A percentile compares a stretch with the other conserved stretches of the same genome.
These are phyloP conservation scores for Aspergillus aculeatinus DNA, from an alignment of 2,329 filamentous ascomycete genomes.

Conservation along the genomic window DNA sequence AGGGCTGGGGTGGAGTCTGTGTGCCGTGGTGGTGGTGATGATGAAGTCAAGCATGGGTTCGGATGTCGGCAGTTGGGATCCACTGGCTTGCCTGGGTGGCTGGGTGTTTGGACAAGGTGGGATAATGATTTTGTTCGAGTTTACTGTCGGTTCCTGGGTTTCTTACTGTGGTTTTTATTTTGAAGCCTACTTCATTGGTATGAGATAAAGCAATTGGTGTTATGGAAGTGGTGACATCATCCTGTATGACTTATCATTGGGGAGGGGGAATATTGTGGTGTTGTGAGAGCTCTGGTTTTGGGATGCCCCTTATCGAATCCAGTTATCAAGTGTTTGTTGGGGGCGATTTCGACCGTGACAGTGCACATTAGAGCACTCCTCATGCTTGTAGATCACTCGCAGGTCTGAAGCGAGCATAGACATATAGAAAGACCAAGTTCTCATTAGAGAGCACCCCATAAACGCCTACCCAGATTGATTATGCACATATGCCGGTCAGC, in stretches of 20 bases:
- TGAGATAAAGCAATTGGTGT: too few species aligned
- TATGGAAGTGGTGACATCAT: constrained; percentile 1
- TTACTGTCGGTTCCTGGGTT: too few species aligned
- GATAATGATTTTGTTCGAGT: too few species aligned
- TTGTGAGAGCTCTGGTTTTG: neutral
- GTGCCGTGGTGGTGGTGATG: neutral
- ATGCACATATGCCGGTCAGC: constrained; percentile 4
- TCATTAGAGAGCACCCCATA: constrained; percentile 3
- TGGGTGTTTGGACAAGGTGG: too few species aligned
- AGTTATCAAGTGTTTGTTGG: neutral
- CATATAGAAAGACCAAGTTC: neutral
- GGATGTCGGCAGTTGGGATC: neutral
- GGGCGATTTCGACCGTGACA: neutral
- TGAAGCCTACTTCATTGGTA: too few species aligned
- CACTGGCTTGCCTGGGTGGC: neutral
- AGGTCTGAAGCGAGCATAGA: neutral
- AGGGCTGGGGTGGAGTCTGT: neutral
- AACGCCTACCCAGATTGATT: constrained; percentile 9
- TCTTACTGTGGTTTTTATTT: too few species aligned
- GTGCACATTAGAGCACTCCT: neutral
- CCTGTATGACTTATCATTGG: too few species aligned
- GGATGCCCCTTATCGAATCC: neutral
- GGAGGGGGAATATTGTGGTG: neutral
- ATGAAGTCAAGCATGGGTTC: neutral
- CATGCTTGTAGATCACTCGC: too few species aligned